Conservation (phyloP, 495 filamentous ascomycete species). For the Penicillium salamii region DNA sequence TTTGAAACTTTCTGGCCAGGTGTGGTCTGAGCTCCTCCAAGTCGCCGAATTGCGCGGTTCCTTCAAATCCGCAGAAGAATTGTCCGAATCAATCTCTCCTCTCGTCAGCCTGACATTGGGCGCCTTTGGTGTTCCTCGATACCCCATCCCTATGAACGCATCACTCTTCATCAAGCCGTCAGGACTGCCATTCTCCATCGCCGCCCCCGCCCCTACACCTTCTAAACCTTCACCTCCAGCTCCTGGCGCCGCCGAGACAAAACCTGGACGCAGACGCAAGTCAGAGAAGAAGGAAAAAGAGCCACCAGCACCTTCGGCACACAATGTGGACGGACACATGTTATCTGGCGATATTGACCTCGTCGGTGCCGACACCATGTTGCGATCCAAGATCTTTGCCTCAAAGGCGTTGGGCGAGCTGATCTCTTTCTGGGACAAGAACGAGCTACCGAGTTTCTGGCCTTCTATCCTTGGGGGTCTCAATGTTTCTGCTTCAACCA, state of each 20-base stretch:
- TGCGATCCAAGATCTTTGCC: conserved; percentile 83
- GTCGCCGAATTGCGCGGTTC: conserved; percentile 58
- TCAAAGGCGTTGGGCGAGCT: conserved; percentile 73
- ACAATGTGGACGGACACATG: conserved; percentile 98
- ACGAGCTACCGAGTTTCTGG: conserved; percentile 42
- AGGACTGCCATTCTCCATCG: conserved; percentile 70
- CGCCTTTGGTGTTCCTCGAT: conserved; percentile 84
- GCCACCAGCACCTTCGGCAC: conserved; percentile 61
- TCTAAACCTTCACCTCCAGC: conserved; percentile 59
- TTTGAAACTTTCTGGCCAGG: conserved; percentile 74
- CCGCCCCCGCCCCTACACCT: conserved; percentile 41
- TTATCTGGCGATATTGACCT: conserved; percentile 94
- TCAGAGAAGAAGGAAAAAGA: conserved; percentile 81
- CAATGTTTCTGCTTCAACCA: conserved; percentile 70
- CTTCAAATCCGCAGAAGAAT: conserved; percentile 62
- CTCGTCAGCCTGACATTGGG: conserved; percentile 78
- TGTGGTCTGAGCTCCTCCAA: conserved; percentile 78
- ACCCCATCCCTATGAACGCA: conserved; percentile 87
- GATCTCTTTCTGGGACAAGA: conserved; percentile 43
- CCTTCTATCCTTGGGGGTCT: conserved; percentile 59
- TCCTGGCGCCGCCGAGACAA: conserved; percentile 23
- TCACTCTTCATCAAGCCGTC: conserved; percentile 90
- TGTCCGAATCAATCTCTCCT: conserved; percentile 61
- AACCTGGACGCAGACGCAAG: conserved; percentile 71
- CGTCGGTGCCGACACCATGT: conserved; percentile 81